Percentiles rank a stretch among this genome's conserved stretches.
Conservation (phyloP, 106 monocot species). For the Posidonia australis region DNA sequence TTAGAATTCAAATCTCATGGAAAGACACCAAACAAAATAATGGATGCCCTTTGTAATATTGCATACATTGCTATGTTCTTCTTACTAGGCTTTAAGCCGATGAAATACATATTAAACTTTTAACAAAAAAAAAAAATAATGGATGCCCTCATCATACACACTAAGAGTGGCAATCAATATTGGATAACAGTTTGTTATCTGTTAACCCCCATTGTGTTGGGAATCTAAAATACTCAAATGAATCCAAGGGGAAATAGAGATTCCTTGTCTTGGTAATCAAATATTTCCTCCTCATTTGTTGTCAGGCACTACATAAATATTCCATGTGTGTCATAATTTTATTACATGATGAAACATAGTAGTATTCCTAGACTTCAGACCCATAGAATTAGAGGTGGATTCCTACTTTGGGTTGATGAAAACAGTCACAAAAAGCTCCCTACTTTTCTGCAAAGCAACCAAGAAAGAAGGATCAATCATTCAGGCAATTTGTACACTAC, state of each 20-base stretch:
- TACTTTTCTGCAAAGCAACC: constrained; percentile 62
- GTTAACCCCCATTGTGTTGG: neutral
- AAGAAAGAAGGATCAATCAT: neutral
- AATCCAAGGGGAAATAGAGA: constrained; percentile 97
- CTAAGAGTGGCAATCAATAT: no score
- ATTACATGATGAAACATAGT: neutral
- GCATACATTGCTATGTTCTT: no score
- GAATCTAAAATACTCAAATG: constrained; percentile 49
- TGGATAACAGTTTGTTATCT: neutral
- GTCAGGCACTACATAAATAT: constrained; percentile 59
- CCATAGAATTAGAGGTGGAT: constrained; percentile 81
- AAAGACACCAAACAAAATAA: neutral
- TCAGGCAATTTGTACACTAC: no score
- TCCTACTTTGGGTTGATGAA: constrained; percentile 93
- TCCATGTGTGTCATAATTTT: neutral
- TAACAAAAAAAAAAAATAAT: no score
- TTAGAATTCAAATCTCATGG: neutral
- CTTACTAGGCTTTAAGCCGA: no score
- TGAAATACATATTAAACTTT: no score
- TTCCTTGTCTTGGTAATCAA: constrained; percentile 89
- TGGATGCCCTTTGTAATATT: no score
- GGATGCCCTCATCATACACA: neutral
- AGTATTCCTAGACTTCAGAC: constrained; percentile 3
- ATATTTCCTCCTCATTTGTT: constrained; percentile 98
- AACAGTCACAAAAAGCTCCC: constrained; percentile 72